Conservation (phyloP, 495 filamentous ascomycete genomes). For the Chaetomium cochliodes region DNA sequence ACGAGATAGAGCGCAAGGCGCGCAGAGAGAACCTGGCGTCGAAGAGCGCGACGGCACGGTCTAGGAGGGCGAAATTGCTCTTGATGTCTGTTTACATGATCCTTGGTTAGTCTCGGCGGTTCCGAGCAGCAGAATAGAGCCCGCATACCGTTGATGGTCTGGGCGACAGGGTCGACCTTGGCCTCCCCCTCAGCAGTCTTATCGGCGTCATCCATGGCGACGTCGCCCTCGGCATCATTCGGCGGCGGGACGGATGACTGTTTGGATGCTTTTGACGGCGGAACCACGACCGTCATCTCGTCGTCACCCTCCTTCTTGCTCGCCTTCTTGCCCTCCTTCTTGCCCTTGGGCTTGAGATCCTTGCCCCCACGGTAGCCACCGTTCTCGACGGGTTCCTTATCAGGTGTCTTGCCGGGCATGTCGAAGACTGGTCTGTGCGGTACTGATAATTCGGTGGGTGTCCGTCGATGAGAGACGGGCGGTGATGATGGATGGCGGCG, state of each 20-base stretch:
- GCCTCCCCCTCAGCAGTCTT: constrained; percentile 56
- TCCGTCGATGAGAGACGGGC: constrained; percentile 29
- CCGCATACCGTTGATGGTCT: constrained; percentile 51
- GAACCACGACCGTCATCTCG: constrained; percentile 85
- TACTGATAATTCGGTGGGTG: constrained; percentile 10
- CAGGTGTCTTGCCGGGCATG: constrained; percentile 66
- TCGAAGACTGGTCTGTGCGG: constrained; percentile 29
- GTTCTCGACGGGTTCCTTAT: constrained; percentile 71
- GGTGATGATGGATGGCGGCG: constrained; percentile 25
- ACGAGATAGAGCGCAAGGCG: constrained; percentile 90
- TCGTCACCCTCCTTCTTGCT: constrained; percentile 60
- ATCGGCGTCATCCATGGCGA: constrained; percentile 68
- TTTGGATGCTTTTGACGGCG: constrained; percentile 69
- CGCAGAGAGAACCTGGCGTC: constrained; percentile 92
- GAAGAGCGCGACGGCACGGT: constrained; percentile 88
- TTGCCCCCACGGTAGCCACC: constrained; percentile 71
- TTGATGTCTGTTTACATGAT: constrained; percentile 69
- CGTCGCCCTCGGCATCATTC: constrained; percentile 68
- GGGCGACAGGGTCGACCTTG: constrained; percentile 65
- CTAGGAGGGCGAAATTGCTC: constrained; percentile 84
- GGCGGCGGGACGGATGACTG: constrained; percentile 56
- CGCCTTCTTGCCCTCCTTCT: constrained; percentile 57
- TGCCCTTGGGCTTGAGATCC: constrained; percentile 64
- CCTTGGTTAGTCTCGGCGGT: constrained; percentile 23
- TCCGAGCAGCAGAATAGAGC: neutral